phyloP scores from a whole-genome alignment of 1,139 yeast species.

The Protomyces lactucae-debilis region DNA sequence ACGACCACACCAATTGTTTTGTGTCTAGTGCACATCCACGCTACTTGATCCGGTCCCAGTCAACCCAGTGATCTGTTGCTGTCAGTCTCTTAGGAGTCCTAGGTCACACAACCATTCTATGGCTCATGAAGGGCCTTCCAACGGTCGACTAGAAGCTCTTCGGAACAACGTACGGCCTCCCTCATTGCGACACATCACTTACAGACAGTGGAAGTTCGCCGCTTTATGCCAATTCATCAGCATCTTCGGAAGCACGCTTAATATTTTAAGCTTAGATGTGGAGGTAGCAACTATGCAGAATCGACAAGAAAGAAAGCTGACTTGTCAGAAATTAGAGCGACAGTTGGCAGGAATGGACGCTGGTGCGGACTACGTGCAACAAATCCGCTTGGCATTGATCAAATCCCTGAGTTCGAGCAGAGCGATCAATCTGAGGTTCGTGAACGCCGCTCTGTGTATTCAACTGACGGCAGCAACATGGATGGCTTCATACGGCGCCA shows the following conservation, averaged over 20 bases:
- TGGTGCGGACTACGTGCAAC: conserved; percentile 3
- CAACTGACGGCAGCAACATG: conserved; percentile 11
- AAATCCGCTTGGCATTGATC: conserved; percentile 7
- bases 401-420: conserved; percentile 18
- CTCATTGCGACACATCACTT: neutral
- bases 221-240: conserved; percentile 18
- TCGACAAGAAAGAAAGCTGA: neutral
- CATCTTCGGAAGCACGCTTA: conserved; percentile 10
- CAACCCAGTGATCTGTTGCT: too few relatives aligned
- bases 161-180: neutral
- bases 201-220: conserved; percentile 12
- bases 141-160: neutral
- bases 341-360: neutral
- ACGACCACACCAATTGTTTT: too few relatives aligned
- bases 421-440: conserved; percentile 10
- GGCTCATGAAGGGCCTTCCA: neutral
- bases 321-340: neutral
- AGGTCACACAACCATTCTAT: too few relatives aligned
- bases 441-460: too few relatives aligned
- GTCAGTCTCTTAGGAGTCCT: too few relatives aligned
- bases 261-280: neutral
- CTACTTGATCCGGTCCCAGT: too few relatives aligned
- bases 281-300: neutral
- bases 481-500: conserved; percentile 23
- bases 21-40: too few relatives aligned